Conservation (phyloP, 768 basidiomycete genomes). For the Amanita jacksonii region DNA sequence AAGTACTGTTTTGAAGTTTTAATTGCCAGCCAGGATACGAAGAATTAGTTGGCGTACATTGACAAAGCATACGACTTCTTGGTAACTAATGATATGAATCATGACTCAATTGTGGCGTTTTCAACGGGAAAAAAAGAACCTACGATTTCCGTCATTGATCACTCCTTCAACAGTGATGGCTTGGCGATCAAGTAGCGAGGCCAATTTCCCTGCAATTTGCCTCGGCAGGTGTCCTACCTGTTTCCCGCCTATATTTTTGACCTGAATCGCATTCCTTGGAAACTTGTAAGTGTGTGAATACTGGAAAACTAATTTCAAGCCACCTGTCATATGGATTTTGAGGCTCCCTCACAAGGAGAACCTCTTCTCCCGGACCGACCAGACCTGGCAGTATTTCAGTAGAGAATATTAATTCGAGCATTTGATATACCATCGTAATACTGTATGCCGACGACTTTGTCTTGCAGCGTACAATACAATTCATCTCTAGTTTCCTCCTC, state of each 20-base stretch:
- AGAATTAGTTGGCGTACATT: conserved; percentile 38
- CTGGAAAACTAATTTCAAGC: conserved; percentile 6
- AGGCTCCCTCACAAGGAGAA: conserved; percentile 57
- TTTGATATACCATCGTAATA: conserved; percentile 56
- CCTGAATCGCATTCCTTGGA: conserved; percentile 70
- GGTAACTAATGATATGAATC: not conserved
- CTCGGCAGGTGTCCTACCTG: conserved; percentile 81
- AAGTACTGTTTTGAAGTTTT: conserved; percentile 31
- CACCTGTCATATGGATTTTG: conserved; percentile 62
- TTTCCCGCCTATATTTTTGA: conserved; percentile 59
- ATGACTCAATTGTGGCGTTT: not conserved
- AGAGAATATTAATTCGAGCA: conserved; percentile 7
- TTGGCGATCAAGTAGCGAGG: conserved; percentile 60
- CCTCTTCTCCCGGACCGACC: conserved; percentile 74
- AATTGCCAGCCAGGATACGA: not conserved
- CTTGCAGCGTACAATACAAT: conserved; percentile 47
- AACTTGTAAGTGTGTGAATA: not conserved
- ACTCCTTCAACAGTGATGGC: conserved; percentile 65
- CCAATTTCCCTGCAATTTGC: conserved; percentile 44
- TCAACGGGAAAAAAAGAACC: conserved; percentile 6
- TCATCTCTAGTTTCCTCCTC: conserved; percentile 55
- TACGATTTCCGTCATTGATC: conserved; percentile 62
- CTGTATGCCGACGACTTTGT: conserved; percentile 74
- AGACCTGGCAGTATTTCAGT: conserved; percentile 38
- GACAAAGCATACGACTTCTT: conserved; percentile 40